phyloP scores from a whole-genome alignment of 176 grass and related monocot genomes.

The Puya raimondii region DNA sequence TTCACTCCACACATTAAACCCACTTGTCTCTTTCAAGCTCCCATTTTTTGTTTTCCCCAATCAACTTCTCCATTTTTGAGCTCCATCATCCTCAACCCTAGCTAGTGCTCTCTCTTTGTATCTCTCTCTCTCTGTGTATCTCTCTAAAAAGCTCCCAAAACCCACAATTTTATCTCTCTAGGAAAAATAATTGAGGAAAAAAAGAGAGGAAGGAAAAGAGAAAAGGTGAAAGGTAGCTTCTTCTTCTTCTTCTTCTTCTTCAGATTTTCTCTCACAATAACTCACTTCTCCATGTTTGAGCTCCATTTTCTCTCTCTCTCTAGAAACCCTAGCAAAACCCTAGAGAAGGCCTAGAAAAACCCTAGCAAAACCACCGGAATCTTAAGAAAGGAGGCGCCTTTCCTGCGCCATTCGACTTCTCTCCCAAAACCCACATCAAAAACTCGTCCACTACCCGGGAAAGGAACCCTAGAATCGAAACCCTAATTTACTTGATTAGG shows the following conservation, averaged over 20 bases:
- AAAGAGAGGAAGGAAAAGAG: too few relatives aligned
- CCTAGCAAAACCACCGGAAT: constrained; percentile 25
- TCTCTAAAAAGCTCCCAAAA: constrained; percentile 17
- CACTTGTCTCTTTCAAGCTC: too few relatives aligned
- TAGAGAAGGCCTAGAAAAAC: constrained; percentile 19
- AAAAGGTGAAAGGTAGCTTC: neutral
- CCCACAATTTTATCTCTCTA: neutral
- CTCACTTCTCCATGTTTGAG: neutral
- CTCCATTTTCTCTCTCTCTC: neutral
- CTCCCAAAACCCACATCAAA: neutral
- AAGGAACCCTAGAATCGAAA: neutral
- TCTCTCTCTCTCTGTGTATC: too few relatives aligned
- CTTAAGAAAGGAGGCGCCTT: constrained; percentile 20
- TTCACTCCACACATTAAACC: too few relatives aligned
- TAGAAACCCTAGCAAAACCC: neutral
- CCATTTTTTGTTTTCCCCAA: too few relatives aligned
- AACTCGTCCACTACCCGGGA: neutral
- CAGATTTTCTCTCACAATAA: neutral
- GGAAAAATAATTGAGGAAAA: neutral
- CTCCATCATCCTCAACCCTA: too few relatives aligned
- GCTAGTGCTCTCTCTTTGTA: too few relatives aligned
- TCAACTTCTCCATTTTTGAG: too few relatives aligned
- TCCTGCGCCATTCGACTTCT: constrained; percentile 10
- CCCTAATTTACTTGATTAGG: neutral
- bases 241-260: neutral